Base-by-base conservation (phyloP, 495 filamentous ascomycete genomes). In the Aspergillus cristatus region DNA sequence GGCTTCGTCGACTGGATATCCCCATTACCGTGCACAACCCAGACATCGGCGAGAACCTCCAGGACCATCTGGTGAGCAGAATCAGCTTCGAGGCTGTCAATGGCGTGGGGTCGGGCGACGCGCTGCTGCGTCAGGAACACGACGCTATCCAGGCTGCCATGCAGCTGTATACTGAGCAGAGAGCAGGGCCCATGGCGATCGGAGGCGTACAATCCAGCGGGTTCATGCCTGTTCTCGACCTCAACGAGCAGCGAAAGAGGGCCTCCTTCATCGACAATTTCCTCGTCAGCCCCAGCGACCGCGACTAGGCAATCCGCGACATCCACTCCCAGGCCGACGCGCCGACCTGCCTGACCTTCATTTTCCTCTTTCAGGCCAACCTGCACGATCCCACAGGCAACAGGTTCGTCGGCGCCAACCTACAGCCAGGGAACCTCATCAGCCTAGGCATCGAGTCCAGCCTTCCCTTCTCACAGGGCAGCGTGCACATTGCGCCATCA, bases 381-480 rank as follows among this genome's bases (percentile, higher is more conserved):
- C 28, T 30, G 12, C 28, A 14, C 28, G 13, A 30, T n/a, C 12
- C 28, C 28, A 30, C 28, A n/a, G n/a, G 11, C 10, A 30, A n/a
- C n/a, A 6, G 28, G 11, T 4, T 14, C 5, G n/a, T 30, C 28
- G 5, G 28, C 12, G 5, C 5, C 11, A 30, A 14, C 5, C 5
- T 3, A 30, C 5, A 14, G 28, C 28, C 14, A 4, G 50, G 52
- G 18, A 61, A 63, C 44, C 57, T 65, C 37, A 58, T 64, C 6
- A 55, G 63, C 39, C 54, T 62, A 3, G 5, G 5, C 5, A 11
- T 41, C 48, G 48, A 13, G 59, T 41, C 55, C 6, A 38, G 65
- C 14, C 65, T 69, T n/a, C 71, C 72, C 3, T 60, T 71, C 13
- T 73, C 69, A 1, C 65, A 68, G 5, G 73, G 73, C 10, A 58